These are phyloP conservation scores for Phaseolus coccineus DNA, from an alignment of 331 rosid species.

Conservation along the genomic window DNA sequence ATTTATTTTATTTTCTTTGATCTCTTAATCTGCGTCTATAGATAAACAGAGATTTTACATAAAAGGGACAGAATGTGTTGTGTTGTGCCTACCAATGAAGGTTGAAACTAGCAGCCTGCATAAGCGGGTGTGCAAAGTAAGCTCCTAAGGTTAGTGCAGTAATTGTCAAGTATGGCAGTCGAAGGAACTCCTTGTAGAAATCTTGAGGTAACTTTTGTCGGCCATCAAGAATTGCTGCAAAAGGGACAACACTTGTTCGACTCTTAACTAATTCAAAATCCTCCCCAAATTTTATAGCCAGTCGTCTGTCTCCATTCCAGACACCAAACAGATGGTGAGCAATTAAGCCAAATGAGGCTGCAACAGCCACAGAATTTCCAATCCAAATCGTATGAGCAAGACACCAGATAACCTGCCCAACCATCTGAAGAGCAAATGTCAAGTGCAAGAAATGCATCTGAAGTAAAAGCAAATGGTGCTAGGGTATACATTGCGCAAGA, in stretches of 20 bases:
- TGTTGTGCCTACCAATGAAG: conserved; percentile 81
- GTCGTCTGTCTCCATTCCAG: conserved; percentile 94
- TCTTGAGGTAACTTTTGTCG: conserved; percentile 84
- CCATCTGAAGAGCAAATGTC: conserved; percentile 59
- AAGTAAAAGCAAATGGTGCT: not conserved
- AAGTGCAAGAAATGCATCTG: conserved; percentile 20
- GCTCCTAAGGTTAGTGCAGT: conserved; percentile 86
- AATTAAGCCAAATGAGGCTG: conserved; percentile 86
- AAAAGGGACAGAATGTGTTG: not conserved
- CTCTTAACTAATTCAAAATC: conserved; percentile 68
- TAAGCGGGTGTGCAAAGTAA: conserved; percentile 87
- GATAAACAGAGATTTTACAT: conserved; percentile 1
- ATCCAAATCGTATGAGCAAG: conserved; percentile 94
- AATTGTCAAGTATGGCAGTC: conserved; percentile 79
- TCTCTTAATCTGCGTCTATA: conserved; percentile 13
- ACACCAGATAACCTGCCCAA: conserved; percentile 97
- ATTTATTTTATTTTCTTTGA: conserved; percentile 33
- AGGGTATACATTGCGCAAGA: not conserved
- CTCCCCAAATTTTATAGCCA: conserved; percentile 67
- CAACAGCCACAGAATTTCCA: conserved; percentile 87
- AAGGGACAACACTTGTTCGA: conserved; percentile 85
- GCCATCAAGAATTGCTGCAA: conserved; percentile 91
- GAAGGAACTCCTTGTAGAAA: conserved; percentile 86
- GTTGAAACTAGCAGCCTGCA: conserved; percentile 83
- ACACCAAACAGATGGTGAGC: conserved; percentile 94